phyloP scores from a whole-genome alignment of 176 grass and related monocot genomes.

The Chloris gayana region DNA sequence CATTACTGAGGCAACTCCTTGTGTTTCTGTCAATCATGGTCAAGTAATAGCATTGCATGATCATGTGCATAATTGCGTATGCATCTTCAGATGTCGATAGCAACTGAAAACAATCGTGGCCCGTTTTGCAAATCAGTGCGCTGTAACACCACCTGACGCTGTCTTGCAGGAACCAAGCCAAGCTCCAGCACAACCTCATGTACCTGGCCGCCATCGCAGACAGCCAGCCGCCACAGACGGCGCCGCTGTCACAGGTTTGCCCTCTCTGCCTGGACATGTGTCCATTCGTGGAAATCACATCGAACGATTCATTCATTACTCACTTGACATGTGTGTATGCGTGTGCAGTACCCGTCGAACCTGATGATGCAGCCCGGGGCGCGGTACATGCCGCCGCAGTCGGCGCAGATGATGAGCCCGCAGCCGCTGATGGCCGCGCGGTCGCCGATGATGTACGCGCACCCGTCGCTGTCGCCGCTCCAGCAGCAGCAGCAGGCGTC shows the following conservation, averaged over 20 bases:
- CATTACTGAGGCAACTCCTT: not conserved
- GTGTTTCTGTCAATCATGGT: conserved; percentile 26
- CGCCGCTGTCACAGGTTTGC: conserved; percentile 61
- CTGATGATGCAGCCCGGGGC: conserved; percentile 86
- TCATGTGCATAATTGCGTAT: not conserved
- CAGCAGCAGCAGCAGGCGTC: conserved; percentile 86
- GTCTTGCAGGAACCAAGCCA: conserved; percentile 84
- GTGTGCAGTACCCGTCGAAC: conserved; percentile 76
- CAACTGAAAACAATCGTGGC: not conserved
- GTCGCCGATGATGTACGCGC: conserved; percentile 80
- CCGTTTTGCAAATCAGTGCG: not conserved
- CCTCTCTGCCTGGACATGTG: not conserved
- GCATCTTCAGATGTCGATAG: conserved; percentile 14
- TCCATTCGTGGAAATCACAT: not conserved
- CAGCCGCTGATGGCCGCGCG: conserved; percentile 85
- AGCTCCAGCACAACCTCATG: conserved; percentile 99
- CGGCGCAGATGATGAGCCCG: conserved; percentile 66
- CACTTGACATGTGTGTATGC: not conserved
- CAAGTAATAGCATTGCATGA: conserved; percentile 8
- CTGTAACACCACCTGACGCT: conserved; percentile 19
- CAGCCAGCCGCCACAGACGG: conserved; percentile 82
- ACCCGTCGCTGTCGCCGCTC: conserved; percentile 61
- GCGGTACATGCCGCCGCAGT: conserved; percentile 78
- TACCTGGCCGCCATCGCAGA: conserved; percentile 96
- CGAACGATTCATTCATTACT: too few species aligned